Percentiles rank a stretch among this genome's conserved stretches.
Conservation (phyloP, 1,139 yeast genomes). For the Yamadazyma membranifaciens region DNA sequence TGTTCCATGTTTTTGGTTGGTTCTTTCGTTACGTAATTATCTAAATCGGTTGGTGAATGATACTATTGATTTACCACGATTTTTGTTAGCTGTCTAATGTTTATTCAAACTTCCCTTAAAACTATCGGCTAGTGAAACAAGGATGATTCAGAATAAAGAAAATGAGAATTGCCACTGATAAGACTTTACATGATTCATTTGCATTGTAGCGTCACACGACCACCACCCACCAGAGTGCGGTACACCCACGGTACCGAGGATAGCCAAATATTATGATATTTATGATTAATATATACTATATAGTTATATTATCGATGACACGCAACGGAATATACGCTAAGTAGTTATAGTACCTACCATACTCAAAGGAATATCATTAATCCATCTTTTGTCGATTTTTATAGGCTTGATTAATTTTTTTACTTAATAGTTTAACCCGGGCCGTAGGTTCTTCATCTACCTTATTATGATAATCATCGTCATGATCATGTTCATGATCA, state of each 20-base stretch:
- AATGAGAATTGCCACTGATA: conserved; percentile 9
- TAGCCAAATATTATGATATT: too few species aligned
- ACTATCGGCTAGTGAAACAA: neutral
- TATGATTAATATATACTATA: too few species aligned
- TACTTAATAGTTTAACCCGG: conserved; percentile 9
- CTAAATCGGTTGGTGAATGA: too few species aligned
- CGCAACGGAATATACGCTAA: too few species aligned
- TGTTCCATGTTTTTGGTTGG: neutral
- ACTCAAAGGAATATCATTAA: neutral
- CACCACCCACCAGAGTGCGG: neutral
- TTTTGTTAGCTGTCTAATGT: too few species aligned
- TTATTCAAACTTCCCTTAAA: neutral
- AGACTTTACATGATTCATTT: conserved; percentile 2
- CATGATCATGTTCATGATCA: neutral
- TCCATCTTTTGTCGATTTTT: conserved; percentile 10
- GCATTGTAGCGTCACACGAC: neutral
- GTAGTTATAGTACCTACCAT: neutral
- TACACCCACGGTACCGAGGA: too few species aligned
- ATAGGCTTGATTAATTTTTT: conserved; percentile 11
- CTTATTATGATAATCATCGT: neutral
- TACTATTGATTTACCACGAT: too few species aligned
- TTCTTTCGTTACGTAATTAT: too few species aligned
- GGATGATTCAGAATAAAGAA: too few species aligned
- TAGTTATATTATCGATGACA: too few species aligned
- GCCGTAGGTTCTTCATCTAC: conserved; percentile 47